Evolutionary conservation across 2,329 filamentous ascomycete genomes (phyloP).

Genomic region (Trichophyton rubrum): DNA sequence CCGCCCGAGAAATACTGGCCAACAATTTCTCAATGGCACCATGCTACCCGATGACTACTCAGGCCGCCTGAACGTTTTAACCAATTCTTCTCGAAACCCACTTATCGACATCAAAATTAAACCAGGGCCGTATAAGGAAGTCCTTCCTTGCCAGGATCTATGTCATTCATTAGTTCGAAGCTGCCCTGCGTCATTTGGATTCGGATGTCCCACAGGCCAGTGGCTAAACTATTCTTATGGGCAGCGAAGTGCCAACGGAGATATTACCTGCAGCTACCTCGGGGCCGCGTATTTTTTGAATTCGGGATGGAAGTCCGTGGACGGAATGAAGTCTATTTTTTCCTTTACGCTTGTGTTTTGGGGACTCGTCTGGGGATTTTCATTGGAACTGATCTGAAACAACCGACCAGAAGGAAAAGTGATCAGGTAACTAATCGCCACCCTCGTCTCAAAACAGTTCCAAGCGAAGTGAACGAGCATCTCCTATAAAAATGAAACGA

Average conservation of each 20-base stretch:
- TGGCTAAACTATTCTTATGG: slow-evolving; percentile 43
- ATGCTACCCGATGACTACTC: slow-evolving; percentile 20
- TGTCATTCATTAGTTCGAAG: slow-evolving; percentile 77
- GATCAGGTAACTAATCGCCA: not conserved
- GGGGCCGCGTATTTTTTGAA: slow-evolving; percentile 45
- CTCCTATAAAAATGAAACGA: not conserved
- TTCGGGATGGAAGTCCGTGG: slow-evolving; percentile 19
- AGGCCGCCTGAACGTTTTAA: slow-evolving; percentile 27
- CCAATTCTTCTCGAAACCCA: slow-evolving; percentile 52
- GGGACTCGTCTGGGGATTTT: slow-evolving; percentile 12
- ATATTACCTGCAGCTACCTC: slow-evolving; percentile 49
- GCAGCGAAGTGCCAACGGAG: slow-evolving; percentile 23
- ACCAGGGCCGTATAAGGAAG: slow-evolving; percentile 87
- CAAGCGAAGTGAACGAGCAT: not conserved
- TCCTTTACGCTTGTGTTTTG: slow-evolving; percentile 9
- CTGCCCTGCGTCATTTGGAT: slow-evolving; percentile 65
- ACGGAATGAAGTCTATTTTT: not conserved
- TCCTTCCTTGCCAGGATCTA: slow-evolving; percentile 75
- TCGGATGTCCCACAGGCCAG: slow-evolving; percentile 54
- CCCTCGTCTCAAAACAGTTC: not conserved
- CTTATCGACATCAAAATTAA: slow-evolving; percentile 58
- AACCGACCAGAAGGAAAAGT: not conserved
- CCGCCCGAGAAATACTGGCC: slow-evolving; percentile 58
- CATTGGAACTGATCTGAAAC: not conserved
- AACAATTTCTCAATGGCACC: slow-evolving; percentile 56